Percentiles rank a stretch among this genome's conserved stretches.
Conservation (phyloP, 768 basidiomycete species). For the Nidula microcarpa region DNA sequence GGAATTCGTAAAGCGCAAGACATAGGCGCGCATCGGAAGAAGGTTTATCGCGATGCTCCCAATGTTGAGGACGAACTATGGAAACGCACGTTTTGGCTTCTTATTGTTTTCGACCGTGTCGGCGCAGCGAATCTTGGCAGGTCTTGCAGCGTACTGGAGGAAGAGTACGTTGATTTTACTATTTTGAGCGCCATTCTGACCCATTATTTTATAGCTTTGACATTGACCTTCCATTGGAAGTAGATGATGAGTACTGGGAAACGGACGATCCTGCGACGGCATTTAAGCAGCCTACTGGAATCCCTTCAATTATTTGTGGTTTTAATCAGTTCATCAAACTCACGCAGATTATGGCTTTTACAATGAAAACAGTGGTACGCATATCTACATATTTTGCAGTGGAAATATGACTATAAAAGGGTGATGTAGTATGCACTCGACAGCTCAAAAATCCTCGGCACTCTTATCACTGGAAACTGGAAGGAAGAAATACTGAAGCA, state of each 20-base stretch:
- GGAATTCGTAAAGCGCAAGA: slow-evolving; percentile 69
- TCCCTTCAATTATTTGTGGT: slow-evolving; percentile 52
- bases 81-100: slow-evolving; percentile 78
- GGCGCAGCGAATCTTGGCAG: slow-evolving; percentile 53
- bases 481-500: slow-evolving; percentile 59
- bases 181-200: slow-evolving; percentile 1
- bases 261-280: slow-evolving; percentile 39
- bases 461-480: slow-evolving; percentile 49
- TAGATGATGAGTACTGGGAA: slow-evolving; percentile 82
- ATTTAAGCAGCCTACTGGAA: slow-evolving; percentile 66
- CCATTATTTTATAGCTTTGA: slow-evolving; percentile 59
- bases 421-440: slow-evolving; percentile 64
- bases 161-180: slow-evolving; percentile 49
- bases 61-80: slow-evolving; percentile 65
- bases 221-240: slow-evolving; percentile 74
- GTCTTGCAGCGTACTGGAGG: slow-evolving; percentile 53
- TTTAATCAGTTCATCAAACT: slow-evolving; percentile 68
- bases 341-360: slow-evolving; percentile 66
- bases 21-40: slow-evolving; percentile 71
- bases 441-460: slow-evolving; percentile 53
- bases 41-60: slow-evolving; percentile 43
- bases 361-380: slow-evolving; percentile 64
- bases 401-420: not conserved
- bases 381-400: slow-evolving; percentile 1
- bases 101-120: slow-evolving; percentile 58